phyloP scores from a whole-genome alignment of 2,329 filamentous ascomycete species.

The Rutstroemia sp. region DNA sequence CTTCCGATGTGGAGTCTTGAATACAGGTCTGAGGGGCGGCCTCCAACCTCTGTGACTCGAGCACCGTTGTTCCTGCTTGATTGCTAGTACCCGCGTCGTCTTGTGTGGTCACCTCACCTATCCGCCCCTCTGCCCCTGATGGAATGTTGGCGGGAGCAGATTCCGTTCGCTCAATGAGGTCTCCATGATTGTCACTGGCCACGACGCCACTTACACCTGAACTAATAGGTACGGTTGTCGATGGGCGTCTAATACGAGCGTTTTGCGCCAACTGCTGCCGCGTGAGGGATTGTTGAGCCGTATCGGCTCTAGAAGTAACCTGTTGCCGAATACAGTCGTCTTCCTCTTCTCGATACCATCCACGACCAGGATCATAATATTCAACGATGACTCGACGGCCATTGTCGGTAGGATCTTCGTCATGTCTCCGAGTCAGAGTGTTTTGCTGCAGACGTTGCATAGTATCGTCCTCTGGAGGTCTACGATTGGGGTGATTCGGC shows the following conservation, averaged over 20 bases:
- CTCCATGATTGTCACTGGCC: not conserved
- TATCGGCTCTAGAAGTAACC: not conserved
- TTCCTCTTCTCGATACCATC: constrained; percentile 12
- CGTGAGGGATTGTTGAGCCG: constrained; percentile 8
- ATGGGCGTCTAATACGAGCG: constrained; percentile 21
- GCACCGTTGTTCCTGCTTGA: no score
- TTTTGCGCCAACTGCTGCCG: constrained; percentile 19
- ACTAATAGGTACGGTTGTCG: constrained; percentile 18
- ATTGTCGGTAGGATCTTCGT: not conserved
- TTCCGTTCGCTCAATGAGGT: not conserved
- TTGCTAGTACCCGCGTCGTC: not conserved
- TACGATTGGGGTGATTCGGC: no score
- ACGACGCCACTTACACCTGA: not conserved
- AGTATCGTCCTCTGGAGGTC: no score
- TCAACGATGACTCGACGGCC: constrained; percentile 8
- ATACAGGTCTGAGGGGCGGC: no score
- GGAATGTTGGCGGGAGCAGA: not conserved
- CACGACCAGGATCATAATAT: constrained; percentile 13
- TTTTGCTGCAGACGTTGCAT: not conserved
- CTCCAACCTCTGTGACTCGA: no score
- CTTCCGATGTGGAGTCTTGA: no score
- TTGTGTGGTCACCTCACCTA: not conserved
- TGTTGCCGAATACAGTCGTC: not conserved
- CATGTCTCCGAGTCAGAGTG: no score
- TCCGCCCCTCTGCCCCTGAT: not conserved